Conservation (phyloP, 352 stramenopile species). For the Pythium pyrilobum region DNA sequence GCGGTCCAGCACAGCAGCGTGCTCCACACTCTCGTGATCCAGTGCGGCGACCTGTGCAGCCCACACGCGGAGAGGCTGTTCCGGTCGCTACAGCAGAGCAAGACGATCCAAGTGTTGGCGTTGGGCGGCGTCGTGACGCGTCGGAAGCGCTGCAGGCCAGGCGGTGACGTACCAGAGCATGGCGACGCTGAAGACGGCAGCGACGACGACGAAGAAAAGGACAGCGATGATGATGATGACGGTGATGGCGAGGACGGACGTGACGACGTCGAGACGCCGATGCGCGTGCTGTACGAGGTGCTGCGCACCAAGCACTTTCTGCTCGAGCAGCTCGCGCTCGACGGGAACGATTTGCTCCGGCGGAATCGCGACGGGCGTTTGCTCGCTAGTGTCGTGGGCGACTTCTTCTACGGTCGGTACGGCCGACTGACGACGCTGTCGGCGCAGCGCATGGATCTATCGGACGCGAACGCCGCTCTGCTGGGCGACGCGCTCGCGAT, state of each 20-base stretch:
- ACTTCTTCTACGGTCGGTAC: slow-evolving; percentile 78
- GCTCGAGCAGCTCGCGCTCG: slow-evolving; percentile 56
- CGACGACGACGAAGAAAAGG: neutral
- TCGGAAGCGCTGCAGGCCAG: neutral
- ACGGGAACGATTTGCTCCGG: slow-evolving; percentile 37
- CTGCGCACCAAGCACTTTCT: slow-evolving; percentile 53
- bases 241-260: neutral
- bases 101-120: slow-evolving; percentile 37
- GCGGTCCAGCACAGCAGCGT: slow-evolving; percentile 41
- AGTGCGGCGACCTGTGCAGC: slow-evolving; percentile 27
- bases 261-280: slow-evolving; percentile 8
- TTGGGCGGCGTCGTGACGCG: slow-evolving; percentile 29
- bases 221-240: neutral
- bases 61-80: slow-evolving; percentile 28
- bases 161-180: neutral
- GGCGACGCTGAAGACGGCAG: neutral
- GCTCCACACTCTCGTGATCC: slow-evolving; percentile 36
- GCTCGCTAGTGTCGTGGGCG: slow-evolving; percentile 41
- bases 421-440: slow-evolving; percentile 42
- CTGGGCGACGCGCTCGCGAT: slow-evolving; percentile 44
- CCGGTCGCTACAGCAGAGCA: slow-evolving; percentile 32
- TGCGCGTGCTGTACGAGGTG: slow-evolving; percentile 29
- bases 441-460: slow-evolving; percentile 36
- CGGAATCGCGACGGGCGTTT: slow-evolving; percentile 21
- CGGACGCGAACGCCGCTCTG: slow-evolving; percentile 26